phyloP scores from a whole-genome alignment of 371 early-diverging fungal species.

The Coemansia sp. region DNA sequence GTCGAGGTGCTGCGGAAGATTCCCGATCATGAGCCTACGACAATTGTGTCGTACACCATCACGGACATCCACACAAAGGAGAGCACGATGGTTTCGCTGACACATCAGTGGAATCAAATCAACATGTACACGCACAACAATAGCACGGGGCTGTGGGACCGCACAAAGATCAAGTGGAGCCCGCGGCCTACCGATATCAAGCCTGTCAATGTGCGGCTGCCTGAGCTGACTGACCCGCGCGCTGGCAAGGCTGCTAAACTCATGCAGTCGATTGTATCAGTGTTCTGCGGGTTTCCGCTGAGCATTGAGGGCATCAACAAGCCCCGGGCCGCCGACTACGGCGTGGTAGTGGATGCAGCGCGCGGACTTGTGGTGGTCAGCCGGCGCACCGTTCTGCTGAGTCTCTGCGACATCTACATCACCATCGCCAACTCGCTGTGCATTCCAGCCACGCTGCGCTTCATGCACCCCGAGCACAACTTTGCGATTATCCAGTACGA shows the following conservation, averaged over 20 bases:
- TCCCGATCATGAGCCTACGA: conserved; percentile 69
- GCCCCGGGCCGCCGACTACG: conserved; percentile 60
- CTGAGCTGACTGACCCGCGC: conserved; percentile 51
- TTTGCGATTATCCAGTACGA: conserved; percentile 77
- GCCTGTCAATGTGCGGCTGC: conserved; percentile 57
- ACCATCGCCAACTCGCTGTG: conserved; percentile 72
- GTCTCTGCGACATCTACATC: conserved; percentile 67
- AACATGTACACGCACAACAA: conserved; percentile 68
- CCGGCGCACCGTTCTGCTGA: conserved; percentile 70
- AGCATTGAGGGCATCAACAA: conserved; percentile 62
- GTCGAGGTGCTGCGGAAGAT: conserved; percentile 61
- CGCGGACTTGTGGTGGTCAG: conserved; percentile 74
- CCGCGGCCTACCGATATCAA: conserved; percentile 54
- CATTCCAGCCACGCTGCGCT: conserved; percentile 67
- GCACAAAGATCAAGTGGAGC: conserved; percentile 60
- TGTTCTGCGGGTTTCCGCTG: conserved; percentile 61
- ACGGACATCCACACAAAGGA: conserved; percentile 61
- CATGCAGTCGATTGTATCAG: conserved; percentile 57
- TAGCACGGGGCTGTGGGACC: conserved; percentile 79
- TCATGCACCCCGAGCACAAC: conserved; percentile 78
- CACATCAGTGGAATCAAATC: conserved; percentile 63
- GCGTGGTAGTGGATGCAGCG: conserved; percentile 69
- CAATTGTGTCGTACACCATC: conserved; percentile 72
- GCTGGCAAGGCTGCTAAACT: conserved; percentile 55
- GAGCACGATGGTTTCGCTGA: conserved; percentile 60